Conservation (phyloP, 1,139 yeast genomes). For the Wickerhamomyces sp. region DNA sequence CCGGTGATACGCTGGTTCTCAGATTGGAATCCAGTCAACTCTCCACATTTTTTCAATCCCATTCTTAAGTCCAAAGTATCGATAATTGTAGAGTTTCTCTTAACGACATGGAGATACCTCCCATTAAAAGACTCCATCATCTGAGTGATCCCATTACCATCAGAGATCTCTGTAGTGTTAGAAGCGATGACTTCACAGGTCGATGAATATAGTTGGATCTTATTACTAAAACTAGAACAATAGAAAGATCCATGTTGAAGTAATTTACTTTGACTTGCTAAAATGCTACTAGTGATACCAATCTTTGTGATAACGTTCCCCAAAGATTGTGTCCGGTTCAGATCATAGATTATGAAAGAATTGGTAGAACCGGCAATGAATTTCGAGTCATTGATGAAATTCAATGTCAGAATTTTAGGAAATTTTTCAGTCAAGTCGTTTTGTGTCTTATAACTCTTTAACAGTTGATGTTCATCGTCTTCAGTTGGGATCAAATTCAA, state of each 20-base stretch:
- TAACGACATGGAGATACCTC: conserved; percentile 21
- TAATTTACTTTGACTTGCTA: conserved; percentile 10
- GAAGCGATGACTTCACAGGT: conserved; percentile 1
- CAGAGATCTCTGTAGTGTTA: conserved; percentile 1
- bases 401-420: conserved; percentile 18
- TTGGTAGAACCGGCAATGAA: conserved; percentile 22
- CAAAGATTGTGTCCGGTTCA: conserved; percentile 15
- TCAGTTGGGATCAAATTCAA: conserved; percentile 21
- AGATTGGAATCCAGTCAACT: conserved; percentile 5
- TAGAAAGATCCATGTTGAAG: conserved; percentile 8
- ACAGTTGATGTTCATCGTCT: conserved; percentile 8
- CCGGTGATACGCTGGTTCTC: conserved; percentile 25
- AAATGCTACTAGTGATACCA: conserved; percentile 17
- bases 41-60: conserved; percentile 21
- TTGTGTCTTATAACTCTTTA: conserved; percentile 11
- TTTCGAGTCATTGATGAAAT: conserved; percentile 11
- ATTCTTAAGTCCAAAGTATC: conserved; percentile 26
- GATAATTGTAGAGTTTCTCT: conserved; percentile 22
- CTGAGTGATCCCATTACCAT: conserved; percentile 26
- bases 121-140: conserved; percentile 26
- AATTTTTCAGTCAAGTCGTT: conserved; percentile 21
- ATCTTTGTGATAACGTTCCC: neutral
- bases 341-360: conserved; percentile 22
- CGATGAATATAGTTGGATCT: conserved; percentile 9
- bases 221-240: conserved; percentile 15